Conservation (phyloP, 495 filamentous ascomycete genomes). For the Cryomyces antarcticus region DNA sequence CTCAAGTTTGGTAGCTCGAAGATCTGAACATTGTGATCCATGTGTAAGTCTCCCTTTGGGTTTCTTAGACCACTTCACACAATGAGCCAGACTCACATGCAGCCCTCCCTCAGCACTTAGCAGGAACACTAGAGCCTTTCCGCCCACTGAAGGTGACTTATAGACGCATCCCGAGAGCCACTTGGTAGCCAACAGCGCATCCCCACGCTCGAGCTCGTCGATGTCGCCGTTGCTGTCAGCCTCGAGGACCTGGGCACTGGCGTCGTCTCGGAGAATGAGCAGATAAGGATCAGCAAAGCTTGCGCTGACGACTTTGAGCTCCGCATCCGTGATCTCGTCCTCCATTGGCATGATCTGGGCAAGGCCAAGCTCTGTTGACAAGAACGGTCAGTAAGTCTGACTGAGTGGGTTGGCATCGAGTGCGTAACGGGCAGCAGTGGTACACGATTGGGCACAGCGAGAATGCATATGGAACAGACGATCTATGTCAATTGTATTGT, state of each 20-base stretch:
- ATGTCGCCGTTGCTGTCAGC: conserved; percentile 65
- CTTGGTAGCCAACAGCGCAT: conserved; percentile 32
- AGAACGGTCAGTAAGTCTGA: too few relatives aligned
- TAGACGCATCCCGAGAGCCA: conserved; percentile 75
- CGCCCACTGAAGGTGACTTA: conserved; percentile 25
- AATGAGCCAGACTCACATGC: conserved; percentile 33
- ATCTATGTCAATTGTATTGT: background rate
- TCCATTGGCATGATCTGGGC: conserved; percentile 75
- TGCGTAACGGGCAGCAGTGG: background rate
- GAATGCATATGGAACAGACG: too few relatives aligned
- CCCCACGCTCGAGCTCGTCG: conserved; percentile 51
- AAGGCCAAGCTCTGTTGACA: conserved; percentile 48
- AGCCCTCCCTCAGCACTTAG: conserved; percentile 49
- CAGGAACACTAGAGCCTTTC: conserved; percentile 48
- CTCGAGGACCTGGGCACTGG: conserved; percentile 50
- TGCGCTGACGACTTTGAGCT: conserved; percentile 52
- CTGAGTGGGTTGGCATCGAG: conserved; percentile 4
- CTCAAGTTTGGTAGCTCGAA: conserved; percentile 42
- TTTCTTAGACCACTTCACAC: background rate
- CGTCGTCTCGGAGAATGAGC: conserved; percentile 67
- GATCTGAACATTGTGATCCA: conserved; percentile 21
- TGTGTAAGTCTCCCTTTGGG: background rate
- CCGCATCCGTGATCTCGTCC: conserved; percentile 64
- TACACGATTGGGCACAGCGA: background rate
- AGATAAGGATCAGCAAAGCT: conserved; percentile 78